Conservation (phyloP, 176 grass and related monocot species). For the Juncus inflexus region DNA sequence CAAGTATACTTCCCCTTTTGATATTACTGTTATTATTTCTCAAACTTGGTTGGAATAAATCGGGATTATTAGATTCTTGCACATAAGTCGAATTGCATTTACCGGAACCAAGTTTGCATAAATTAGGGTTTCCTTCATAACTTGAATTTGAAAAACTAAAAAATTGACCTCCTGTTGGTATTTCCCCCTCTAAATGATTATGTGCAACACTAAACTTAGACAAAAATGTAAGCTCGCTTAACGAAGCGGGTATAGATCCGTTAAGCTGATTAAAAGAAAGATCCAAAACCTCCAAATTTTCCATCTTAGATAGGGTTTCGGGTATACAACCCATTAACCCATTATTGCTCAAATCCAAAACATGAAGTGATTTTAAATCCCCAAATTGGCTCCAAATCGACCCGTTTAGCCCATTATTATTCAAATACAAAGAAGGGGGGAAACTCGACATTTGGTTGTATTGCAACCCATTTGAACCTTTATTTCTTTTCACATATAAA, state of each 20-base stretch:
- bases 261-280: conserved; percentile 80
- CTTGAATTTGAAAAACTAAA: conserved; percentile 89
- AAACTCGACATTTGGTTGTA: conserved; percentile 97
- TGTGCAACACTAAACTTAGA: conserved; percentile 93
- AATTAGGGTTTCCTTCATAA: conserved; percentile 77
- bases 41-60: conserved; percentile 2
- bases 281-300: conserved; percentile 88
- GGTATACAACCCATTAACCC: conserved; percentile 65
- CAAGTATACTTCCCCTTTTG: conserved; percentile 59
- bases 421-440: conserved; percentile 69
- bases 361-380: conserved; percentile 72
- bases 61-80: conserved; percentile 11
- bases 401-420: conserved; percentile 69
- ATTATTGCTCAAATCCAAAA: conserved; percentile 90
- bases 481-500: conserved; percentile 84
- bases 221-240: conserved; percentile 78
- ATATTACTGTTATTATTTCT: conserved; percentile 30
- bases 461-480: conserved; percentile 59
- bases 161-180: conserved; percentile 74
- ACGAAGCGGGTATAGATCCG: conserved; percentile 63
- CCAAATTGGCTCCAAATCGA: conserved; percentile 81
- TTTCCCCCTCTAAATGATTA: conserved; percentile 61
- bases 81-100: conserved; percentile 47
- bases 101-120: conserved; percentile 43
- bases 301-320: conserved; percentile 60